Evolutionary conservation across 2,329 filamentous ascomycete species (phyloP), one percentile per base, ranked within the genome.

Genomic region (Periconia sp.): DNA sequence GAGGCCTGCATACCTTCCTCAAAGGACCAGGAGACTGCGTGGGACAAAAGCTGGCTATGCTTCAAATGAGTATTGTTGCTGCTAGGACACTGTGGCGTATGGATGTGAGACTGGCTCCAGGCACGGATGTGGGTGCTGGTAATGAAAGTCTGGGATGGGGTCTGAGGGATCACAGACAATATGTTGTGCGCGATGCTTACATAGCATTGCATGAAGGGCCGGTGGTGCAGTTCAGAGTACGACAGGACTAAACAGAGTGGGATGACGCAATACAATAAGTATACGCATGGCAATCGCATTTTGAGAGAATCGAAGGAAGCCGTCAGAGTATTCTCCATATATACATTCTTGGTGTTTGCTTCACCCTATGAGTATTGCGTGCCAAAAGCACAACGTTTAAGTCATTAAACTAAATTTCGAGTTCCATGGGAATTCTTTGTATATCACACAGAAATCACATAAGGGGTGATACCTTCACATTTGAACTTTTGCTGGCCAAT

Each of bases 151-250:
- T 54, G 27, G 47, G 52, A 8, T 50, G 47, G 47, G 47, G 52
- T n/a, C 14, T 3, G 20, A 33, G 46, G 13, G 46, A 50, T 27
- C 41, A 17, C 9, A 41, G 41, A 9, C 30, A 33, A 1, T 48
- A 43, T 31, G 30, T 35, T 14, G 27, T 58, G 41, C n/a, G 27
- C 9, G 55, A 58, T 48, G 45, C 50, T 15, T 58, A 65, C 48
- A 47, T 66, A n/a, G 54, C 56, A 9, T 48, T 59, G 14, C 60
- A 59, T 18, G 50, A 69, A 49, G 67, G 68, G 17, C 68, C 68
- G 8, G 58, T 67, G 43, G 33, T 67, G n/a, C 54, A 69, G 46
- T 59, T 56, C 43, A 55, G 41, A 55, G 41, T 30, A 41, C 44
- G 48, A 33, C 27, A 30, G 9, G 18, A 18, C n/a, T 46, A 33